These are phyloP conservation scores for Colletotrichum zoysiae DNA, from an alignment of 2,329 filamentous ascomycete species.

Conservation along the genomic window DNA sequence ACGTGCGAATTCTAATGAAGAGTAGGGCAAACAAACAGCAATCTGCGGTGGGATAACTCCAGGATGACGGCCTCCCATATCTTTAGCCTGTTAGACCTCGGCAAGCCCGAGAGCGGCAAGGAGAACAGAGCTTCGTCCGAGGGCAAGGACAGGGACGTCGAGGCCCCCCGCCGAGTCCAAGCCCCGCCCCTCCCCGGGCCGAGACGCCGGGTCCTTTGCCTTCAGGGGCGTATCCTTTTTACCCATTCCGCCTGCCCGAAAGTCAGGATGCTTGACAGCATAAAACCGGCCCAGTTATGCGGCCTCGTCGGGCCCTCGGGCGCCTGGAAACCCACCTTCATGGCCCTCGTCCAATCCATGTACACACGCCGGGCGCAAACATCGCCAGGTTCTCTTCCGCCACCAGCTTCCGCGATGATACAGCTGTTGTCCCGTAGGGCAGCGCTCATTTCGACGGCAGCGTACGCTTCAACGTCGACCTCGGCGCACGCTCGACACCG, in stretches of 20 bases:
- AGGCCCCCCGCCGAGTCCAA: slow-evolving; percentile 51
- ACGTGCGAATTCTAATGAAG: slow-evolving; percentile 49
- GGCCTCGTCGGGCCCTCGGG: slow-evolving; percentile 76
- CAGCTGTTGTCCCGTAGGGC: slow-evolving; percentile 56
- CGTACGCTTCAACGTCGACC: slow-evolving; percentile 55
- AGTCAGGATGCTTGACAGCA: slow-evolving; percentile 69
- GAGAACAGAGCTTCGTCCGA: slow-evolving; percentile 42
- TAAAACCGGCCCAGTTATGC: slow-evolving; percentile 70
- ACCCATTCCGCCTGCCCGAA: slow-evolving; percentile 71
- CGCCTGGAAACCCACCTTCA: slow-evolving; percentile 75
- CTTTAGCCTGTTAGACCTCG: slow-evolving; percentile 44
- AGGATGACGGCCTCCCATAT: slow-evolving; percentile 40
- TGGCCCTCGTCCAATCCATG: slow-evolving; percentile 66
- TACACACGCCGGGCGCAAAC: slow-evolving; percentile 58
- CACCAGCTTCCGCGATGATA: slow-evolving; percentile 54
- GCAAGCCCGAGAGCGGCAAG: slow-evolving; percentile 43
- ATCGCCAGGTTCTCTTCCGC: slow-evolving; percentile 54
- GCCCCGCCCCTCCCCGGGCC: slow-evolving; percentile 42
- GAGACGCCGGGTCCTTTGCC: slow-evolving; percentile 60
- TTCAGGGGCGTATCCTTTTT: slow-evolving; percentile 72
- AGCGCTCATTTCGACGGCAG: slow-evolving; percentile 57
- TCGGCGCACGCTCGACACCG: slow-evolving; percentile 69
- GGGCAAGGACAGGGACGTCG: slow-evolving; percentile 53
- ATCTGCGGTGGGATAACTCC: slow-evolving; percentile 48
- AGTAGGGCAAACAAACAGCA: slow-evolving; percentile 48